Base-by-base conservation (phyloP, 768 basidiomycete species). In the Suillus bovinus region DNA sequence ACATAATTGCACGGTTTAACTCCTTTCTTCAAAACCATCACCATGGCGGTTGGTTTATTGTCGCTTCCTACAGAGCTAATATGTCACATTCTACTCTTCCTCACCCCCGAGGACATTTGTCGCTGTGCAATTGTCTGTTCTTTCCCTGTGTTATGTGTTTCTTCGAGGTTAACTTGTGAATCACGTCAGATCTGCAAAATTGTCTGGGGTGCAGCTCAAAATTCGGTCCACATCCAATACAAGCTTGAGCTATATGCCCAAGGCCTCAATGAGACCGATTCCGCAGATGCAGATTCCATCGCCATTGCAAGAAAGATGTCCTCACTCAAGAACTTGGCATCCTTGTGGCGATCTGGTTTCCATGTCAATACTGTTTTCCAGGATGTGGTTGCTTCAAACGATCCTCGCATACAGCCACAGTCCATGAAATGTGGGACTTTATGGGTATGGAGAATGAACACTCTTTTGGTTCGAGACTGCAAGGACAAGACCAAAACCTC, bases 181-280 rank as follows among this genome's bases (percentile, higher is more conserved):
- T 52, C 20, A 52, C 10, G 20, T 17, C n/a, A 52, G 50, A 52
- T 20, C 29, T 55, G 55, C 55, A 56, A 39, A 56, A 27, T 6
- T 9, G 3, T 39, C 38, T 7, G 55, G 10, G 6, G 11, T 27
- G 38, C 10, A 20, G 24, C 38, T 11, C 24, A 11, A 7, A 56
- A 20, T 56, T 39, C 55, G 17, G 24, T 56, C 17, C 16, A 39
- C 24, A 39, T 56, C 27, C 55, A 56, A 29, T 54, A 39, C 24
- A 27, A 39, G 17, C 55, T 56, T 20, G 55, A 56, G 24, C 38
- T 56, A 20, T 56, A 56, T 29, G 36, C 38, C 6, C 36, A 56
- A 38, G 55, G 55, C 24, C 17, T 56, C 14, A 13, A 38, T 6
- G 38, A 39, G 17, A 27, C 38, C 10, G 22, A 17, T 38, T 8